phyloP scores from a whole-genome alignment of 371 early-diverging fungal species.

The Apophysomyces trapeziformis region DNA sequence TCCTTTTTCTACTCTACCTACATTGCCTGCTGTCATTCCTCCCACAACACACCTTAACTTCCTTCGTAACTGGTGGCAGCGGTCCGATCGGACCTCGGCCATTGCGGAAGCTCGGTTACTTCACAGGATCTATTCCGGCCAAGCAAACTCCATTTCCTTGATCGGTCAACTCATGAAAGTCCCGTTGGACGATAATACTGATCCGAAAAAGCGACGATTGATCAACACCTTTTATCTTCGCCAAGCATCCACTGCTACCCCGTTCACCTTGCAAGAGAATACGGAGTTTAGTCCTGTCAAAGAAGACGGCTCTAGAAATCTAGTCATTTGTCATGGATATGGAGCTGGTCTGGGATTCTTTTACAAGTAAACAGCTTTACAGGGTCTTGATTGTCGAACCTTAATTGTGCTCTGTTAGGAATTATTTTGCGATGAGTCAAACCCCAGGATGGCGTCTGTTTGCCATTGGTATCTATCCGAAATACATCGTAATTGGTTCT shows the following conservation, averaged over 20 bases:
- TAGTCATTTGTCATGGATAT: slow-evolving; percentile 92
- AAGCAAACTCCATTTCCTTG: slow-evolving; percentile 28
- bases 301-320: slow-evolving; percentile 42
- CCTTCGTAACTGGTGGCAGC: slow-evolving; percentile 53
- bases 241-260: slow-evolving; percentile 18
- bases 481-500: background rate
- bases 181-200: slow-evolving; percentile 43
- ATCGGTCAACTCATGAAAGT: slow-evolving; percentile 43
- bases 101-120: slow-evolving; percentile 55
- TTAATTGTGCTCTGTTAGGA: slow-evolving; percentile 37
- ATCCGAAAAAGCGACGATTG: slow-evolving; percentile 19
- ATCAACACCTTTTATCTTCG: slow-evolving; percentile 42
- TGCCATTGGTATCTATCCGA: slow-evolving; percentile 55
- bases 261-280: slow-evolving; percentile 34
- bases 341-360: slow-evolving; percentile 91
- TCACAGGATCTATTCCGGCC: slow-evolving; percentile 36
- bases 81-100: slow-evolving; percentile 48
- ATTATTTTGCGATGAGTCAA: slow-evolving; percentile 72
- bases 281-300: slow-evolving; percentile 38
- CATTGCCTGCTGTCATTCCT: slow-evolving; percentile 50
- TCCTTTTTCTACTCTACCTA: slow-evolving; percentile 19
- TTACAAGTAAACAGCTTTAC: slow-evolving; percentile 44
- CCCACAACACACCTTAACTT: slow-evolving; percentile 50
- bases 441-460: slow-evolving; percentile 74
- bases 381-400: background rate